phyloP scores from a whole-genome alignment of 495 filamentous ascomycete genomes.

The Penicillium bovifimosum region DNA sequence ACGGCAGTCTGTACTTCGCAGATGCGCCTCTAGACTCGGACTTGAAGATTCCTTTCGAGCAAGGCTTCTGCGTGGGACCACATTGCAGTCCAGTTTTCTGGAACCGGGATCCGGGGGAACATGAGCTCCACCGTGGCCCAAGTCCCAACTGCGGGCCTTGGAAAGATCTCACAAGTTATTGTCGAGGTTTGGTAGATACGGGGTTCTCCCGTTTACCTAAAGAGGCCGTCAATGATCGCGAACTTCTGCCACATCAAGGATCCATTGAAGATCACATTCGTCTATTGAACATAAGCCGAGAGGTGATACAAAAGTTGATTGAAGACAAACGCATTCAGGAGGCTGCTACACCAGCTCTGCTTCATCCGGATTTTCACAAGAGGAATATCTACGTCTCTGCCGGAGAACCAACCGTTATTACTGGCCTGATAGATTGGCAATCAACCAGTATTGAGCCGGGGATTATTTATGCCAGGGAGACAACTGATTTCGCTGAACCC shows the following conservation, averaged over 20 bases:
- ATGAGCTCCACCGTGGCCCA: neutral
- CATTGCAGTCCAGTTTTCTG: conserved; percentile 36
- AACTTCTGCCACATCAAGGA: conserved; percentile 22
- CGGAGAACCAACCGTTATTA: conserved; percentile 35
- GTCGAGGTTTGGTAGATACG: conserved; percentile 2
- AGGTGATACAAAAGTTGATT: conserved; percentile 25
- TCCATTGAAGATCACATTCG: conserved; percentile 29
- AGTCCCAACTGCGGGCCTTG: neutral
- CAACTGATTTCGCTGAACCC: conserved; percentile 32
- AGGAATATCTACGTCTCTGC: conserved; percentile 41
- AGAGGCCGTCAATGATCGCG: conserved; percentile 20
- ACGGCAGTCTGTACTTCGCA: conserved; percentile 36
- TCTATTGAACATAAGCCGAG: conserved; percentile 26
- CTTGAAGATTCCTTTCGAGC: conserved; percentile 24
- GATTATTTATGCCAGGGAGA: conserved; percentile 28
- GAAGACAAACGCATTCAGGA: conserved; percentile 29
- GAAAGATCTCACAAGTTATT: conserved; percentile 1
- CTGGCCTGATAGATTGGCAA: conserved; percentile 40
- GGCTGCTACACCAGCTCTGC: conserved; percentile 27
- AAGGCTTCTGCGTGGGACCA: conserved; percentile 38
- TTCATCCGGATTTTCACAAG: conserved; percentile 39
- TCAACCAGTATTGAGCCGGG: conserved; percentile 34
- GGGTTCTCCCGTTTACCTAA: neutral
- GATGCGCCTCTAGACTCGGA: conserved; percentile 22
- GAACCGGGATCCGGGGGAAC: conserved; percentile 35